Conservation (phyloP, 2,329 filamentous ascomycete species). For the Xylaria sp. region DNA sequence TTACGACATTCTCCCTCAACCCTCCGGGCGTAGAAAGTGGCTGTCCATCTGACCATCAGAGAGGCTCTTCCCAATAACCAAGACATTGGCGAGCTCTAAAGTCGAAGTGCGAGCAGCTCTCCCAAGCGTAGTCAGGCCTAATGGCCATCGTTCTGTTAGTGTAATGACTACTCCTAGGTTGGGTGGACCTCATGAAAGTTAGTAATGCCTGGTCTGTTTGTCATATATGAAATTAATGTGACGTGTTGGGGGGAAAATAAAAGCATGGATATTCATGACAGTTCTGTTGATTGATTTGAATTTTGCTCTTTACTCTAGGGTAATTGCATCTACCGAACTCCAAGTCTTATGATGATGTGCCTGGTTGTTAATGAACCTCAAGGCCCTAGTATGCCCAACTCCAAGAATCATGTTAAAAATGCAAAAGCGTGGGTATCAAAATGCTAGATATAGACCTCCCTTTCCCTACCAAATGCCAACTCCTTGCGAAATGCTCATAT, state of each 20-base stretch:
- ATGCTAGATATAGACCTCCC: conserved; percentile 20
- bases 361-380: background rate
- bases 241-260: background rate
- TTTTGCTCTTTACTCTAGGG: background rate
- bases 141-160: background rate
- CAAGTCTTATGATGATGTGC: background rate
- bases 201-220: too few relatives aligned
- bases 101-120: too few relatives aligned
- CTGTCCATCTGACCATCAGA: background rate
- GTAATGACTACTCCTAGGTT: background rate
- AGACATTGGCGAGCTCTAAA: too few relatives aligned
- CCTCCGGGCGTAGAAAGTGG: background rate
- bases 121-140: too few relatives aligned
- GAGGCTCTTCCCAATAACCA: background rate
- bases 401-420: conserved; percentile 5
- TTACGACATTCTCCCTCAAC: background rate
- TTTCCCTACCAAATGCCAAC: conserved; percentile 29
- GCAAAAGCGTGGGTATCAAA: conserved; percentile 33
- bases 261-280: background rate
- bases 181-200: too few relatives aligned
- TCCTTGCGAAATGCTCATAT: conserved; percentile 23
- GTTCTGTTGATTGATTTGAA: background rate
- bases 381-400: background rate
- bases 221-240: too few relatives aligned
- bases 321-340: background rate